Percentiles rank a stretch among this genome's conserved stretches.
These are phyloP conservation scores for Didymella sp. DNA, from an alignment of 2,329 filamentous ascomycete genomes.

Conservation along the genomic window DNA sequence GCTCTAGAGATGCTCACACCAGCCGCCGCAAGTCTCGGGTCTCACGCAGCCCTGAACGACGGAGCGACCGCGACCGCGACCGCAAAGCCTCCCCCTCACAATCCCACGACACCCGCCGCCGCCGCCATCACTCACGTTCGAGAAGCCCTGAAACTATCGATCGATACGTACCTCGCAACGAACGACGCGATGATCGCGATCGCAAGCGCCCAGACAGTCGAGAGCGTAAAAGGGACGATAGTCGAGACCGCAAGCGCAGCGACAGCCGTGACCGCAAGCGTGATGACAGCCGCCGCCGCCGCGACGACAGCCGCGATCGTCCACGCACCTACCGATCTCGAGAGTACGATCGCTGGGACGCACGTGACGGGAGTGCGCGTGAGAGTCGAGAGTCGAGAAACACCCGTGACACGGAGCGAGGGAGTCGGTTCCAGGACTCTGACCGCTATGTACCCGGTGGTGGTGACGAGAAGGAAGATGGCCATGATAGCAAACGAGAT, in stretches of 20 bases:
- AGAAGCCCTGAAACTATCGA: conserved; percentile 50
- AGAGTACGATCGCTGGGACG: conserved; percentile 51
- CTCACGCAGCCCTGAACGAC: conserved; percentile 34
- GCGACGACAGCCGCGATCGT: conserved; percentile 51
- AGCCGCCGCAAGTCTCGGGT: conserved; percentile 41
- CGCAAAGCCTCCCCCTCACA: conserved; percentile 34
- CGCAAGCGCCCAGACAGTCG: conserved; percentile 19
- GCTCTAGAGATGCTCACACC: conserved; percentile 39
- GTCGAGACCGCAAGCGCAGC: conserved; percentile 32
- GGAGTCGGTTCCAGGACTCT: conserved; percentile 37
- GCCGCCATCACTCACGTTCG: conserved; percentile 27
- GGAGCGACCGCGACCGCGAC: conserved; percentile 15
- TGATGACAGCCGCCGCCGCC: conserved; percentile 25
- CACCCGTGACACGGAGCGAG: conserved; percentile 17
- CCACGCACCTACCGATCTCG: conserved; percentile 50
- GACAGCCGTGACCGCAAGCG: conserved; percentile 35
- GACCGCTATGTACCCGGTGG: conserved; percentile 43
- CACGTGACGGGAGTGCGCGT: conserved; percentile 17
- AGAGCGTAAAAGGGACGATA: conserved; percentile 35
- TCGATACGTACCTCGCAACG: conserved; percentile 46
- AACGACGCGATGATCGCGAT: conserved; percentile 12
- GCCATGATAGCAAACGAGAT: conserved; percentile 22
- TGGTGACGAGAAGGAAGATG: conserved; percentile 26
- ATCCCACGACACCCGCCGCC: conserved; percentile 30
- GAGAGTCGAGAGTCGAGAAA: conserved; percentile 4